phyloP scores from a whole-genome alignment of 2,329 filamentous ascomycete species.

The Dactylellina sp. region DNA sequence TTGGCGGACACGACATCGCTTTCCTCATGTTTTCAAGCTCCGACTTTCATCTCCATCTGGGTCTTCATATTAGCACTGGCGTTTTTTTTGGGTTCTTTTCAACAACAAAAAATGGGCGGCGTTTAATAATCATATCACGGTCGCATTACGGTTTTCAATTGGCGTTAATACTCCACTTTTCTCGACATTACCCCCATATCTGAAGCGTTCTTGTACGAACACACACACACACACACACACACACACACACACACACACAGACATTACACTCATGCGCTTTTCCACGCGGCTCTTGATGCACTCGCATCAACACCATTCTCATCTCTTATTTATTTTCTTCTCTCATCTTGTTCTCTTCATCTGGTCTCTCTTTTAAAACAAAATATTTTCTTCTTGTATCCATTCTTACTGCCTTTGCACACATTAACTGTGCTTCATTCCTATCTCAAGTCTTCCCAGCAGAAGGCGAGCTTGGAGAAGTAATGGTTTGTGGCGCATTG shows the following conservation, averaged over 20 bases:
- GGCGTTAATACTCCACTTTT: slow-evolving; percentile 49
- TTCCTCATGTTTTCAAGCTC: slow-evolving; percentile 28
- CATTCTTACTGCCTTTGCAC: slow-evolving; percentile 42
- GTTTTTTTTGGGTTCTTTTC: slow-evolving; percentile 53
- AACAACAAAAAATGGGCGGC: slow-evolving; percentile 57
- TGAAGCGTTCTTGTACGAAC: slow-evolving; percentile 29
- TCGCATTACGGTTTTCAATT: slow-evolving; percentile 44
- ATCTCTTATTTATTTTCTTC: slow-evolving; percentile 14
- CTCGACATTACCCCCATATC: slow-evolving; percentile 22
- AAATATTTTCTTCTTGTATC: slow-evolving; percentile 2
- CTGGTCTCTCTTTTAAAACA: neutral
- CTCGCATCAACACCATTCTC: slow-evolving; percentile 3
- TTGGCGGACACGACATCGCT: slow-evolving; percentile 29
- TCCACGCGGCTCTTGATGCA: neutral
- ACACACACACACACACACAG: slow-evolving; percentile 8
- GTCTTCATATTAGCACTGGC: slow-evolving; percentile 56
- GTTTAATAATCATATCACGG: slow-evolving; percentile 50
- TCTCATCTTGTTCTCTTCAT: slow-evolving; percentile 1
- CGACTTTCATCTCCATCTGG: slow-evolving; percentile 34
- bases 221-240: slow-evolving; percentile 10
- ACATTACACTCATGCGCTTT: neutral
- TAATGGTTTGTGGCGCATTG: slow-evolving; percentile 55
- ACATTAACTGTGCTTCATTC: slow-evolving; percentile 54
- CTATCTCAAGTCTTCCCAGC: slow-evolving; percentile 27
- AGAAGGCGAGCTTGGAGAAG: slow-evolving; percentile 48